Base-by-base conservation (phyloP, 257 asterid species). In the Verbena officinalis region DNA sequence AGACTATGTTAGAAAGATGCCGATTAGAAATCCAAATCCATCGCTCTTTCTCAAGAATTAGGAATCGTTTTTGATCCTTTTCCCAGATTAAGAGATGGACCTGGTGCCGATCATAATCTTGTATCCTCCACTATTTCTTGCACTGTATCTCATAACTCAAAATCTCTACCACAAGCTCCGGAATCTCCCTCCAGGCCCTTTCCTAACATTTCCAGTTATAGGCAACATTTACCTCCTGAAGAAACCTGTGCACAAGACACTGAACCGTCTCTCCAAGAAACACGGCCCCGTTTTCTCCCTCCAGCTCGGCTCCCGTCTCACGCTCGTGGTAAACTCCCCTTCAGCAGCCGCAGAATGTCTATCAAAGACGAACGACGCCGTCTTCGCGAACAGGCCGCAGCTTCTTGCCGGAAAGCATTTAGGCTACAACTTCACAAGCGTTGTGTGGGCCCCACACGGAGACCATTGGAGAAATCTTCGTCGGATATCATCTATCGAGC, bases 391-490 rank as follows among this genome's bases (percentile, higher is more conserved):
- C 38, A 59, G 80, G 33, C 81, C 81, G 0, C 27, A 7, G 1
- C 44, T 78, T n/a, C 68, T 80, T 3, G 58, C 66, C 10, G 89
- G 81, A 21, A 83, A 83, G 30, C 65, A 78, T 53, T 68, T 80
- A 8, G 84, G 86, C 1, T 70, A 73, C 42, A 70, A 78, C 20
- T 77, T 62, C 9, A 75, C 84, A 4, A 60, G 64, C n/a, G 55
- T 83, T 2, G 64, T 52, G 1, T 82, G 83, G 88, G 56, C 73
- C 0, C 49, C 85, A 0, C 79, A 82, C 15, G 88, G 83, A 8
- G 55, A 75, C 12, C 84, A 75, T 50, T 80, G 84, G 86, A 75
- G 89, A 24, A 83, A 75, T 6, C 65, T 77, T 20, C 76, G 79
- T 1, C 52, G 58, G 54, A 70, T 80, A 2, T 61, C 86, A 0